Evolutionary conservation across 306 rosid genomes (phyloP), one percentile per base, ranked within the genome.

Genomic region (Lagenaria siceraria): DNA sequence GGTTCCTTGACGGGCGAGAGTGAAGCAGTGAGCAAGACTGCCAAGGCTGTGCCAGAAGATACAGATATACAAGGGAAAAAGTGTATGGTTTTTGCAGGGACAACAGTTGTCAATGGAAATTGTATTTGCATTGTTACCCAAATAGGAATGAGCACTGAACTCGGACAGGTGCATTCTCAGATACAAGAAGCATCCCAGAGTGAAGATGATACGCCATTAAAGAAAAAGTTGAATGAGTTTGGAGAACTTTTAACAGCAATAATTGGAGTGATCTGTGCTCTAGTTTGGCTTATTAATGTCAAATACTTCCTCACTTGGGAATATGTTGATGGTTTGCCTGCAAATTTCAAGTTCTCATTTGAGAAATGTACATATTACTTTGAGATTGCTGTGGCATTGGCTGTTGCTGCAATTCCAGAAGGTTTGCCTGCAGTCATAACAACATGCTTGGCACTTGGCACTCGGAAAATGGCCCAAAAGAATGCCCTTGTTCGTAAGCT

Each of bases 401-500:
- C 89, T 52, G 89, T 86, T 64, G 89, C 89, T n/a, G 89, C 89
- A 48, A 86, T 86, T 77, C 89, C 89, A 3, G 89, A 86, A 79
- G 89, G 89, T 73, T 54, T 86, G 78, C 89, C 89, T 3, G 89
- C 89, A 4, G 89, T 86, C 51, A 86, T 86, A 63, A 86, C 89
- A 0, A 86, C 87, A 6, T 86, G 87, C 81, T 84, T 86, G 80
- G 89, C 85, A 2, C 87, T 86, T 81, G 89, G 87, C 40, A 86
- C 89, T 4, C 81, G 89, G 35, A 86, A 86, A 74, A 86, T 86
- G 87, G 89, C 89, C 49, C 87, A 86, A 79, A 86, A 86, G 80
- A 86, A 86, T 81, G 89, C 89, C 8, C 81, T 94, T 70, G 93
- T 89, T 77, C 79, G 93, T 66, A 89, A 89, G 80, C 87, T 89